Evolutionary conservation across 805 yeast genomes (phyloP).

Genomic region (Saccharomycopsis fibuligera): DNA sequence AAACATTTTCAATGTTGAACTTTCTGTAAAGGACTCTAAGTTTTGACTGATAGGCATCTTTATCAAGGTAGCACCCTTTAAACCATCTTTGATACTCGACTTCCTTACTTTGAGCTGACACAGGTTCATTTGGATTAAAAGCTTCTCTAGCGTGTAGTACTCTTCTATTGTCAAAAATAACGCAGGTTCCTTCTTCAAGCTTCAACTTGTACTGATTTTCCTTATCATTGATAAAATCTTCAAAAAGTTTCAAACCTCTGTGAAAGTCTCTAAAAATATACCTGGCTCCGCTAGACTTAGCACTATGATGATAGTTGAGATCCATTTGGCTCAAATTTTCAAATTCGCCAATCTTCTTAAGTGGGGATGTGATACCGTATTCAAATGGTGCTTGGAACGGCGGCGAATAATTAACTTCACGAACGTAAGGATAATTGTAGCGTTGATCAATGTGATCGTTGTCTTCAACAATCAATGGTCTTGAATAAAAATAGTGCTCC

Average conservation of each 20-base stretch:
- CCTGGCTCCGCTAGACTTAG: constrained; percentile 33
- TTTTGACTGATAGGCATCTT: constrained; percentile 59
- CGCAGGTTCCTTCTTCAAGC: constrained; percentile 54
- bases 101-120: constrained; percentile 31
- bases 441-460: constrained; percentile 21
- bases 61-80: constrained; percentile 70
- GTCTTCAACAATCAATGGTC: constrained; percentile 24
- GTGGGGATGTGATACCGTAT: constrained; percentile 39
- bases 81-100: constrained; percentile 54
- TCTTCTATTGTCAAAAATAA: constrained; percentile 66
- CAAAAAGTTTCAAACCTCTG: constrained; percentile 54
- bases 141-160: constrained; percentile 57
- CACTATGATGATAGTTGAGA: constrained; percentile 23
- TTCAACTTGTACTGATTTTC: constrained; percentile 48
- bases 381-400: constrained; percentile 81
- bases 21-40: constrained; percentile 34
- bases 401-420: constrained; percentile 68
- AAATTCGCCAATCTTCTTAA: constrained; percentile 23
- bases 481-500: constrained; percentile 10
- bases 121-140: constrained; percentile 19
- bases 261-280: constrained; percentile 45
- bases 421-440: constrained; percentile 33
- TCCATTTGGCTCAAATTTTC: constrained; percentile 20
- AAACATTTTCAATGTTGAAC: constrained; percentile 12
- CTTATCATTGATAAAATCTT: constrained; percentile 45